Base-by-base conservation (phyloP, 345 rosid species). In the Excoecaria agallocha region DNA sequence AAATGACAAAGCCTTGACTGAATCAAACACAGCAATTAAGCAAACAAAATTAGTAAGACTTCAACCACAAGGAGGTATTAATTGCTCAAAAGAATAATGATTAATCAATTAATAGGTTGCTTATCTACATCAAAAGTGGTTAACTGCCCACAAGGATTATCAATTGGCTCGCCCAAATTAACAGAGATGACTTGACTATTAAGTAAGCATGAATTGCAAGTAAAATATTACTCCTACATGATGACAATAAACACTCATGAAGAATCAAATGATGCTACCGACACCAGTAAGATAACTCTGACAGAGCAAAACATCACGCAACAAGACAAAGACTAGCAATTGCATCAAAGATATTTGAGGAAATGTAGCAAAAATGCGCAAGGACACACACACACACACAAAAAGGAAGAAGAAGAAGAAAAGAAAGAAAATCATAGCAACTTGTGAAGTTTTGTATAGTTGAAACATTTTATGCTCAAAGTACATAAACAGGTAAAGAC, bases 1-100 rank as follows among this genome's bases (percentile, higher is more conserved):
- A 94, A 82, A 82, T 90, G 84, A 82, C 98, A 94, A 59, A 74
- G 90, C 66, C 84, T 89, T 76, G 99, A 93, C 98, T 95, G 89
- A 86, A 83, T 62, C 11, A 43, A 70, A 69, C 41, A 71, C 54
- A 66, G 78, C 38, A 77, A 19, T 55, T 30, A 67, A 61, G 39
- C 50, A 50, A 72, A 56, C 19, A 48, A 74, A 48, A 72, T 54
- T 12, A 66, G 74, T 55, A 64, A 58, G 24, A 43, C 51, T 56
- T 24, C 6, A 6, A 72, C 16, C 30, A 38, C 16, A 9, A 8
- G 0, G 13, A 16, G 20, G 15, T 24, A 65, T 62, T 13, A 52
- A 62, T 17, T n/a, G 71, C 46, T 60, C 56, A 12, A 30, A 25
- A 17, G 39, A 37, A 74, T 45, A 25, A 25, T 38, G 7, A 22